Percentiles rank a stretch among this genome's conserved stretches.
Evolutionary conservation across 2,329 filamentous ascomycete genomes (phyloP).

Genomic region (Colletotrichum destructivum): DNA sequence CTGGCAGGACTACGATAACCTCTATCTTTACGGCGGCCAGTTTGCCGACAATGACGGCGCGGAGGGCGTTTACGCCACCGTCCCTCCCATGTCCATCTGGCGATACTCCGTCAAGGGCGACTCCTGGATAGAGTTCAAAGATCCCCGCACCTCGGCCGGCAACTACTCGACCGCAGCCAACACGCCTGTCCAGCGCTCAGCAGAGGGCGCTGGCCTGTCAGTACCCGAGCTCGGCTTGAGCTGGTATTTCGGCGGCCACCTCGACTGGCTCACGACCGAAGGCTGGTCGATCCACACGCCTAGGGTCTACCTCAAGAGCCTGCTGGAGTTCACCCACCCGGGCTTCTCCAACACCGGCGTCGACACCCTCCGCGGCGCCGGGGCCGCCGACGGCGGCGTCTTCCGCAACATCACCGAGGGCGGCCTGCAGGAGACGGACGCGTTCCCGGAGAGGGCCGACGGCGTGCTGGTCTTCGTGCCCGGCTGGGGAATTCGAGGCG

Average conservation of each 20-base stretch:
- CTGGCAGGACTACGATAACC: slow-evolving; percentile 79
- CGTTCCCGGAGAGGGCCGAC: slow-evolving; percentile 82
- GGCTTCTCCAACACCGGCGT: slow-evolving; percentile 77
- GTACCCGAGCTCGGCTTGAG: slow-evolving; percentile 79
- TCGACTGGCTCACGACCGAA: slow-evolving; percentile 71
- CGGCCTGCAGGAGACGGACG: slow-evolving; percentile 68
- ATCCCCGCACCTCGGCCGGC: slow-evolving; percentile 75
- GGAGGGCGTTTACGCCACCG: slow-evolving; percentile 63
- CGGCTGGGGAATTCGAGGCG: slow-evolving; percentile 79
- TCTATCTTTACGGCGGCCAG: slow-evolving; percentile 83
- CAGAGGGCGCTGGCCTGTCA: slow-evolving; percentile 81
- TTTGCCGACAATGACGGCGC: slow-evolving; percentile 70
- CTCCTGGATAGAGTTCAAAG: slow-evolving; percentile 74
- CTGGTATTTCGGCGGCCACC: slow-evolving; percentile 85
- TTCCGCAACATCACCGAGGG: slow-evolving; percentile 84
- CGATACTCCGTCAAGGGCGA: slow-evolving; percentile 74
- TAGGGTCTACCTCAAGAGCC: slow-evolving; percentile 79
- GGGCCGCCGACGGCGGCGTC: slow-evolving; percentile 73
- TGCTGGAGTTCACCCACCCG: slow-evolving; percentile 84
- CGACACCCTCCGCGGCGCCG: slow-evolving; percentile 65
- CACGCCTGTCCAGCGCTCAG: slow-evolving; percentile 75
- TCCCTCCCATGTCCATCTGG: slow-evolving; percentile 76
- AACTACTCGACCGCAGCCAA: slow-evolving; percentile 71
- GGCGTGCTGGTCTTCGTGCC: slow-evolving; percentile 81
- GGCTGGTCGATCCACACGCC: slow-evolving; percentile 78